Base-by-base conservation (phyloP, 2,329 filamentous ascomycete species). In the Sporothrix variecibatus region DNA sequence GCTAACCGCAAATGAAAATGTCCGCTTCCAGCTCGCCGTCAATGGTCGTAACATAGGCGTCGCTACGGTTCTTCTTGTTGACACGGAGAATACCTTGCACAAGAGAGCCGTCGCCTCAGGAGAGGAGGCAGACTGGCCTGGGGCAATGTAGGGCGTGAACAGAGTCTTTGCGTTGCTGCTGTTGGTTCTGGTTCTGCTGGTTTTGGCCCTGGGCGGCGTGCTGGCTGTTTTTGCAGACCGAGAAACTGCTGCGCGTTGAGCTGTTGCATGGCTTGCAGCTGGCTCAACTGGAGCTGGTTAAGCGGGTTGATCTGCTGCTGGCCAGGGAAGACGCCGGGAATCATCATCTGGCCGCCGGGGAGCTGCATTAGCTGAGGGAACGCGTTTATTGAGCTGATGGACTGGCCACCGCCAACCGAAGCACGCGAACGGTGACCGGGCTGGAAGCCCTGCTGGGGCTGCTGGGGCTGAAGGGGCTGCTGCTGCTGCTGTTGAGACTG, bases 51-150 rank as follows among this genome's bases (percentile, higher is more conserved):
- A 99, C 96, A 80, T 99, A 99, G 38, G 96, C 96, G 83, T 99
- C 96, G 79, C 95, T 98, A 77, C 96, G 92, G 84, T 99, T 99
- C 88, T 99, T 99, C 87, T 98, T 99, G 89, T 99, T 99, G 77
- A 99, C 96, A 75, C 96, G 93, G 71, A 99, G 92, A 78, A 98
- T 94, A 85, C 96, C 96, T 76, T 95, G 95, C 72, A 99, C 96
- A 74, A 99, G 91, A 83, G 97, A 94, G 23, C 96, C 96, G 80
- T 98, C 94, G 75, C 90, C 90, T 92, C 74, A 98, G 89, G 53
- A 99, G 89, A 70, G 95, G 95, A 74, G 96, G 96, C 26, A 99
- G 87, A 74, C 93, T 97, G 7, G 95, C 95, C 82, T 99, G 96
- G 20, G 96, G 95, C 70, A 99, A 99, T 89, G 80, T 99, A 99